These are phyloP conservation scores for Blastocystis hominis DNA, from an alignment of 352 stramenopile genomes.

Conservation along the genomic window DNA sequence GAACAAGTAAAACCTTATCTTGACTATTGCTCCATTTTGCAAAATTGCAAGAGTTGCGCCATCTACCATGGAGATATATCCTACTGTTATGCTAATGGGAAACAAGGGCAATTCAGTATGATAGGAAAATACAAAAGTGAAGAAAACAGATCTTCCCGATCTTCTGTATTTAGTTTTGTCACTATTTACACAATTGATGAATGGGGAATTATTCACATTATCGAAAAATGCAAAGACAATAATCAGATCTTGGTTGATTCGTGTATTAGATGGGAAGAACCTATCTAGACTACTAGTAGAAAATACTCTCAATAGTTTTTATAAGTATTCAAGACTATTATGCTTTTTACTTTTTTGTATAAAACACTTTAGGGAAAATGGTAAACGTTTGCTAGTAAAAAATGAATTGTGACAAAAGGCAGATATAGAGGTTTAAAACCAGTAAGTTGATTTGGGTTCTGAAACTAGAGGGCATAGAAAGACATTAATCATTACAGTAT, in stretches of 20 bases:
- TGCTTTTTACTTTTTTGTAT: too few relatives aligned
- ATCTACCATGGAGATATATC: not conserved
- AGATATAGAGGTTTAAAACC: too few relatives aligned
- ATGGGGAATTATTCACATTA: conserved; percentile 6
- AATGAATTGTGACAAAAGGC: too few relatives aligned
- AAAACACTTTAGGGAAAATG: too few relatives aligned
- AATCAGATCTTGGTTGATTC: not conserved
- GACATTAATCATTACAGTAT: too few relatives aligned
- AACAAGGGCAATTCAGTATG: not conserved
- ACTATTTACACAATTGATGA: not conserved
- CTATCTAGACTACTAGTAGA: too few relatives aligned
- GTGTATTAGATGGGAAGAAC: not conserved
- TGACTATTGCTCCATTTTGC: not conserved
- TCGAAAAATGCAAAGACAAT: not conserved
- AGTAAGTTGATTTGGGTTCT: too few relatives aligned
- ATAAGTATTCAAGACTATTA: too few relatives aligned
- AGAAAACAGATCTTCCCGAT: not conserved
- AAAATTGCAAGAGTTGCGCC: not conserved
- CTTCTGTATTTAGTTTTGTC: not conserved
- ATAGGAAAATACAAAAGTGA: not conserved
- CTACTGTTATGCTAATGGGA: not conserved
- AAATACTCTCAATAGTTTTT: too few relatives aligned
- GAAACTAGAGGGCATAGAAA: too few relatives aligned
- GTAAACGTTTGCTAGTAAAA: too few relatives aligned
- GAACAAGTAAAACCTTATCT: not conserved